phyloP scores from a whole-genome alignment of 768 basidiomycete species.

The Kwoniella botswanensis region DNA sequence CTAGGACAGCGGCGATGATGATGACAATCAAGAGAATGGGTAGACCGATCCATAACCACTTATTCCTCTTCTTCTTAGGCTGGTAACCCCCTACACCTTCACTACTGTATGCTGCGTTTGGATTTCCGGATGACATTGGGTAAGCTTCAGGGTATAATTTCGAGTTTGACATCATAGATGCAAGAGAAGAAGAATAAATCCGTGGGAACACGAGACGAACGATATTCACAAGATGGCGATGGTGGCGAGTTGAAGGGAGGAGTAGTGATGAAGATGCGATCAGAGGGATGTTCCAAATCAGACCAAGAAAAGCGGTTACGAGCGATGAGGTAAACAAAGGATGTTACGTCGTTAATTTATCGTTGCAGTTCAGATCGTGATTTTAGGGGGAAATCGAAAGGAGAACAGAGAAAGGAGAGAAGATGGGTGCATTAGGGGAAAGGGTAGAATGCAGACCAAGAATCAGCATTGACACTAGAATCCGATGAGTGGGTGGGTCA shows the following conservation, averaged over 20 bases:
- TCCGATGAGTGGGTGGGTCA: not conserved
- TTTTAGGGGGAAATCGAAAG: not conserved
- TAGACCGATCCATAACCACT: constrained; percentile 59
- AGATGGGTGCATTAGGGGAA: not conserved
- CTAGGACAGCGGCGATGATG: constrained; percentile 63
- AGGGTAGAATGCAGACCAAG: not conserved
- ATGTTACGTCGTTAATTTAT: not conserved
- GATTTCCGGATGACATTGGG: constrained; percentile 47
- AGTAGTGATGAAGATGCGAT: not conserved
- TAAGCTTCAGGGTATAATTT: constrained; percentile 24
- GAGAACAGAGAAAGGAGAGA: constrained; percentile 1
- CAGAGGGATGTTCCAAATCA: not conserved
- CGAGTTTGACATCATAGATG: not conserved
- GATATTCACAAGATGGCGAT: not conserved
- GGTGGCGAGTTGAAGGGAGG: not conserved
- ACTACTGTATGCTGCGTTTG: constrained; percentile 41
- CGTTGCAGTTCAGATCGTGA: constrained; percentile 1
- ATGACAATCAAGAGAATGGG: constrained; percentile 55
- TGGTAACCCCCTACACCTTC: constrained; percentile 18
- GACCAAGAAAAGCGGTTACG: not conserved
- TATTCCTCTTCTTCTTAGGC: constrained; percentile 51
- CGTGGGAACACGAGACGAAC: too few species aligned
- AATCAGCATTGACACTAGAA: constrained; percentile 15
- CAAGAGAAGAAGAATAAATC: not conserved
- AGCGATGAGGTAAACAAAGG: constrained; percentile 2